Evolutionary conservation across 257 asterid species (phyloP).

Genomic region (Solanum pinnatisectum): DNA sequence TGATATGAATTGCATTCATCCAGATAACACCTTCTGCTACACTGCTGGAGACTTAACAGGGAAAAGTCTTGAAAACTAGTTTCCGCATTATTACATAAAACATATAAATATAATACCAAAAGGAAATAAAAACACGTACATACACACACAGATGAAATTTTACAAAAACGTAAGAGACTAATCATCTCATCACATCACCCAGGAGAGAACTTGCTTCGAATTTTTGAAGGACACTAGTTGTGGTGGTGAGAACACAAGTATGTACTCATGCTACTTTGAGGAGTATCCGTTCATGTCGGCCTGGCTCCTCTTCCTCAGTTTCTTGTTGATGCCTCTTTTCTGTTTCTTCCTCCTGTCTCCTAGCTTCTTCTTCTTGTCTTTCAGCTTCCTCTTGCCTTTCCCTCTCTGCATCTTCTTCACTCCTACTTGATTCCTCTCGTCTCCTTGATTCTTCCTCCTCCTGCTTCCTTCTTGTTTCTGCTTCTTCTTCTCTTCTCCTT

Average conservation of each 20-base stretch:
- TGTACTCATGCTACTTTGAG: neutral
- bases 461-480: neutral
- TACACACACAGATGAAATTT: neutral
- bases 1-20: neutral
- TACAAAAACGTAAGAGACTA: neutral
- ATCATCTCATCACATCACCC: too few species aligned
- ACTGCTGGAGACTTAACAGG: neutral
- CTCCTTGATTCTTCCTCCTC: neutral
- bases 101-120: neutral
- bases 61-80: neutral
- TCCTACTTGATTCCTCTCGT: neutral
- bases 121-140: neutral
- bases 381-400: conserved; percentile 1
- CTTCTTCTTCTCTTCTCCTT: conserved; percentile 5
- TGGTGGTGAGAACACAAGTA: neutral
- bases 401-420: neutral
- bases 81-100: neutral
- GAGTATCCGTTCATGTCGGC: neutral
- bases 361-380: neutral
- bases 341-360: neutral
- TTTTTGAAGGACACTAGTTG: neutral
- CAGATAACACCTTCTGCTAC: neutral
- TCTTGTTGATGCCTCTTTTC: conserved; percentile 6
- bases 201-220: neutral
- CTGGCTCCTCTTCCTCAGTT: neutral